Evolutionary conservation across 495 filamentous ascomycete genomes (phyloP).

Genomic region (Podospora fimiseda): DNA sequence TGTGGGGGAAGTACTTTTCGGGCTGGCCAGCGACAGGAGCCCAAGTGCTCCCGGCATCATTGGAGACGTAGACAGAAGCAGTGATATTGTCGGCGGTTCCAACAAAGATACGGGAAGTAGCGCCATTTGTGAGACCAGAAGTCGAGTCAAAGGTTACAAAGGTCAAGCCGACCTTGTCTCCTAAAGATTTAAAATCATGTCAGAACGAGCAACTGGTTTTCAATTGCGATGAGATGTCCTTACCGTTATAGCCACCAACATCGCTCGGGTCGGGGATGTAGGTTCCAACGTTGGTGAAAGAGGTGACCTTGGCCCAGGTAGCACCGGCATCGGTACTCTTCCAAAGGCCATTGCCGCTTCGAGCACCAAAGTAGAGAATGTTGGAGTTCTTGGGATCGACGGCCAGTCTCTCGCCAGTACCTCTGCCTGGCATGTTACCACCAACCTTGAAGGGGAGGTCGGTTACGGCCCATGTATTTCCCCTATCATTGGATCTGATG

Average conservation of each 20-base stretch:
- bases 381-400: conserved; percentile 53
- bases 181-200: too few species aligned
- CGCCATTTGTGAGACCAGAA: conserved; percentile 34
- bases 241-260: conserved; percentile 34
- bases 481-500: conserved; percentile 44
- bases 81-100: conserved; percentile 48
- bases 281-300: conserved; percentile 49
- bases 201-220: too few species aligned
- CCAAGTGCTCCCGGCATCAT: conserved; percentile 50
- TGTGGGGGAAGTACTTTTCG: conserved; percentile 48
- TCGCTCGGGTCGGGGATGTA: conserved; percentile 42
- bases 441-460: conserved; percentile 54
- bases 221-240: too few species aligned
- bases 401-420: conserved; percentile 56
- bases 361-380: conserved; percentile 53
- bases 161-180: conserved; percentile 45
- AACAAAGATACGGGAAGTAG: conserved; percentile 54
- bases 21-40: conserved; percentile 44
- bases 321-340: conserved; percentile 51
- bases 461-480: conserved; percentile 42
- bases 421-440: conserved; percentile 61
- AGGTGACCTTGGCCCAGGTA: conserved; percentile 52
- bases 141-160: conserved; percentile 54
- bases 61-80: conserved; percentile 48
- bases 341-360: conserved; percentile 58